Conservation (phyloP, 495 filamentous ascomycete species). For the Tuber brumale region DNA sequence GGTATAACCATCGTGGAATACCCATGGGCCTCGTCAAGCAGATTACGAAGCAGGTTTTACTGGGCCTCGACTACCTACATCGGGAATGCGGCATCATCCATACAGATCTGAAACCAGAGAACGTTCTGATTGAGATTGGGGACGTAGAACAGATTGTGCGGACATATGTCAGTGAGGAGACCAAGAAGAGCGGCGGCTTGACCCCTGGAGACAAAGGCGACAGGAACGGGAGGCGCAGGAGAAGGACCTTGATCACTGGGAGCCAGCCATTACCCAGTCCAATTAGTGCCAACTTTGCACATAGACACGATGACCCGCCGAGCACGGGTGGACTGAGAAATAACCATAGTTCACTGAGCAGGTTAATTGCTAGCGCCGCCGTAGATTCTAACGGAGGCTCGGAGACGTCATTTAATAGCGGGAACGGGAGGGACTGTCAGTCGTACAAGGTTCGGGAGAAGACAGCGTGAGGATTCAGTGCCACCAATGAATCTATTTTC, state of each 20-base stretch:
- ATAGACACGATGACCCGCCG: conserved; percentile 47
- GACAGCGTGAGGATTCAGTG: conserved; percentile 65
- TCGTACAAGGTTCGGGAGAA: conserved; percentile 82
- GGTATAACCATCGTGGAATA: conserved; percentile 95
- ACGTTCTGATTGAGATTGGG: conserved; percentile 97
- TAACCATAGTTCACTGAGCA: conserved; percentile 67
- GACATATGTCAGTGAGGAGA: conserved; percentile 82
- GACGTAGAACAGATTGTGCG: conserved; percentile 96
- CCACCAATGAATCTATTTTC: conserved; percentile 19
- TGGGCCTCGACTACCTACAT: conserved; percentile 92
- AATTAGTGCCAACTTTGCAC: conserved; percentile 81
- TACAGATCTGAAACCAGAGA: conserved; percentile 96
- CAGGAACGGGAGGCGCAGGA: conserved; percentile 76
- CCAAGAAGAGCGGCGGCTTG: conserved; percentile 51
- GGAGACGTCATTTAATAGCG: conserved; percentile 38
- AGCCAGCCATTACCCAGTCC: conserved; percentile 95
- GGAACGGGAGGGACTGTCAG: conserved; percentile 54
- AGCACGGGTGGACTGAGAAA: conserved; percentile 53
- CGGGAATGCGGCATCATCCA: conserved; percentile 98
- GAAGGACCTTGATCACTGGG: conserved; percentile 91
- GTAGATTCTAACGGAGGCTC: conserved; percentile 34
- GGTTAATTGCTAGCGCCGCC: conserved; percentile 52
- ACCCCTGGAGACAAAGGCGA: conserved; percentile 63
- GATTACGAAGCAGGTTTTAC: conserved; percentile 94
- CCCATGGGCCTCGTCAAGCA: conserved; percentile 95